phyloP scores from a whole-genome alignment of 1,139 yeast genomes.

The Hyphopichia buzzinii region DNA sequence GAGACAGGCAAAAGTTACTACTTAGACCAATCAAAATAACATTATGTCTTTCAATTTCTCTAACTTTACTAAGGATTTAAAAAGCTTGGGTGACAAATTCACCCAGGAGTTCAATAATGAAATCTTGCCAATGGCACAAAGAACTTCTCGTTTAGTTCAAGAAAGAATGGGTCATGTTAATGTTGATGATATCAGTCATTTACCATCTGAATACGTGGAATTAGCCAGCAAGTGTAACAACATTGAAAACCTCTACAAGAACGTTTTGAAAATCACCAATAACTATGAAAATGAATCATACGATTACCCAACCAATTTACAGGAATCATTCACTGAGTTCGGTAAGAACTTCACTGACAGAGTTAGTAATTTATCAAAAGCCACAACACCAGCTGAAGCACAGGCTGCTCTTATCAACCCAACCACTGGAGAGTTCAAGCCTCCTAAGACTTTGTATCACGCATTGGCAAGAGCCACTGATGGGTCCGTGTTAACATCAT shows the following conservation, averaged over 20 bases:
- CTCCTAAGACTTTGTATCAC: constrained; percentile 83
- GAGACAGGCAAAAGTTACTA: background rate
- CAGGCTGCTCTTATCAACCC: constrained; percentile 69
- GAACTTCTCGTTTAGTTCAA: constrained; percentile 77
- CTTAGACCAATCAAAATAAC: background rate
- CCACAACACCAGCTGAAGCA: constrained; percentile 79
- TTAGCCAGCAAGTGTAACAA: constrained; percentile 75
- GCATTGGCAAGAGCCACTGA: constrained; percentile 79
- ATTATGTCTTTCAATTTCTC: constrained; percentile 47
- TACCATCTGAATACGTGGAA: constrained; percentile 79
- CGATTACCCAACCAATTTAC: constrained; percentile 79
- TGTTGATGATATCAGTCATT: constrained; percentile 73
- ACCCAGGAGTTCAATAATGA: constrained; percentile 44
- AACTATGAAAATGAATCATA: constrained; percentile 75
- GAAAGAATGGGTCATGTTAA: constrained; percentile 70
- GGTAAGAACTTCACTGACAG: constrained; percentile 66
- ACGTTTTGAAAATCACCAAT: constrained; percentile 67
- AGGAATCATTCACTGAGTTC: constrained; percentile 73
- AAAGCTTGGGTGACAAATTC: constrained; percentile 27
- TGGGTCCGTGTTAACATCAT: constrained; percentile 47
- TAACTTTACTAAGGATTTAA: constrained; percentile 31
- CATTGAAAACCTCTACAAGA: constrained; percentile 68
- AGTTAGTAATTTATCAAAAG: constrained; percentile 68
- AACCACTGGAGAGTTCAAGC: constrained; percentile 50
- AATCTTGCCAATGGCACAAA: constrained; percentile 66